phyloP scores from a whole-genome alignment of 2,329 filamentous ascomycete species.

The Claviceps sorghi region DNA sequence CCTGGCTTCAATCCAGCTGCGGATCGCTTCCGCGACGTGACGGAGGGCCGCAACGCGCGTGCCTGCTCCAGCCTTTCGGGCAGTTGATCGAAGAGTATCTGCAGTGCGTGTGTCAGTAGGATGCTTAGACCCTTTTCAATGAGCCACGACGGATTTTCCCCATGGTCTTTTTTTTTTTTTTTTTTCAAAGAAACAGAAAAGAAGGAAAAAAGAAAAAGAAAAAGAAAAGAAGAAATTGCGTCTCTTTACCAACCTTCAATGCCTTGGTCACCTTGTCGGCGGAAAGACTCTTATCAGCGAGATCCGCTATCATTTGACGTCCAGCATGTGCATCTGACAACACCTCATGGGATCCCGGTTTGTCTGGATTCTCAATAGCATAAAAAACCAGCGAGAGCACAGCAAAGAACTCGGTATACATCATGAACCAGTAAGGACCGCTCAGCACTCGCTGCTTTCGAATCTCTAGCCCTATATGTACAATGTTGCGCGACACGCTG shows the following conservation, averaged over 20 bases:
- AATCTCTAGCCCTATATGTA: constrained; percentile 68
- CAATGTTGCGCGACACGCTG: constrained; percentile 54
- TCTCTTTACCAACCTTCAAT: constrained; percentile 46
- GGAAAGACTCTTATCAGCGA: constrained; percentile 74
- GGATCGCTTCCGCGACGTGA: constrained; percentile 40
- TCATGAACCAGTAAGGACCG: constrained; percentile 75
- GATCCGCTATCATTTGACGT: constrained; percentile 62
- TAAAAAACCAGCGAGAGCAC: constrained; percentile 69
- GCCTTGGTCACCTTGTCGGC: constrained; percentile 73
- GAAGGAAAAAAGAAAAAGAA: too few relatives aligned
- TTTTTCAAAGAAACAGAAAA: too few relatives aligned
- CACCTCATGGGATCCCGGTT: constrained; percentile 60
- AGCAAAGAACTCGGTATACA: constrained; percentile 72
- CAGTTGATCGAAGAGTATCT: constrained; percentile 73
- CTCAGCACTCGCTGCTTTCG: constrained; percentile 60
- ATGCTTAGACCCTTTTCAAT: background rate
- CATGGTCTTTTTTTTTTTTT: background rate
- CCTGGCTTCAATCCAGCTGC: constrained; percentile 28
- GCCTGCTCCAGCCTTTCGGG: constrained; percentile 53
- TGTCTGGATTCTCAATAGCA: constrained; percentile 65
- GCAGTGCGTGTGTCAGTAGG: constrained; percentile 4
- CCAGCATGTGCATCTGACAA: constrained; percentile 75
- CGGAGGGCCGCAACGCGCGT: constrained; percentile 18
- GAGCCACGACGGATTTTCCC: background rate
- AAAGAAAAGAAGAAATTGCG: too few relatives aligned